Evolutionary conservation across 495 filamentous ascomycete genomes (phyloP).

Genomic region (Trypethelium eluteriae): DNA sequence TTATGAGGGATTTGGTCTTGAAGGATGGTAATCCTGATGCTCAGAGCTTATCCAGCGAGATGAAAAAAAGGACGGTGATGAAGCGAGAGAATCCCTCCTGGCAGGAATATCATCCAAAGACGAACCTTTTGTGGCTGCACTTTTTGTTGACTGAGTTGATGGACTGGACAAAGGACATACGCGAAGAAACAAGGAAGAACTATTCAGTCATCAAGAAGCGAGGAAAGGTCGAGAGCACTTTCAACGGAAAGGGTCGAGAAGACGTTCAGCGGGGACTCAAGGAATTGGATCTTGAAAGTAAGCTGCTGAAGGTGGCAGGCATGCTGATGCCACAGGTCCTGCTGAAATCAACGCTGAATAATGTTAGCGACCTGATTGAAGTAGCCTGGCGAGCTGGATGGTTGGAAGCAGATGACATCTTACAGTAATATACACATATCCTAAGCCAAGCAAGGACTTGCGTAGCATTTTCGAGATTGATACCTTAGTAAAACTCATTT

Average conservation of each 20-base stretch:
- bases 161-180: conserved; percentile 5
- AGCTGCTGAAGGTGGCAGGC: background rate
- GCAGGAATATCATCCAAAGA: conserved; percentile 31
- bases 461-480: no score
- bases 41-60: background rate
- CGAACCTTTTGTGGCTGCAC: conserved; percentile 39
- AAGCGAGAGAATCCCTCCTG: conserved; percentile 21
- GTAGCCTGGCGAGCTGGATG: conserved; percentile 5
- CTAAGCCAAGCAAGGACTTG: no score
- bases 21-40: background rate
- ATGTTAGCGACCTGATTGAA: background rate
- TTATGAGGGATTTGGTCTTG: conserved; percentile 26
- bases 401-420: background rate
- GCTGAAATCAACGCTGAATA: background rate
- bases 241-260: background rate
- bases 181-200: background rate
- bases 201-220: background rate
- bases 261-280: background rate
- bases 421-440: background rate
- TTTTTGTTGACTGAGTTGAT: conserved; percentile 31
- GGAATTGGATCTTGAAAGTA: background rate
- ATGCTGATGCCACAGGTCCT: conserved; percentile 1
- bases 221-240: background rate
- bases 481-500: no score
- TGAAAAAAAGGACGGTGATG: background rate